These are phyloP conservation scores for Aspergillus novoparasiticus DNA, from an alignment of 2,329 filamentous ascomycete genomes.

Conservation along the genomic window DNA sequence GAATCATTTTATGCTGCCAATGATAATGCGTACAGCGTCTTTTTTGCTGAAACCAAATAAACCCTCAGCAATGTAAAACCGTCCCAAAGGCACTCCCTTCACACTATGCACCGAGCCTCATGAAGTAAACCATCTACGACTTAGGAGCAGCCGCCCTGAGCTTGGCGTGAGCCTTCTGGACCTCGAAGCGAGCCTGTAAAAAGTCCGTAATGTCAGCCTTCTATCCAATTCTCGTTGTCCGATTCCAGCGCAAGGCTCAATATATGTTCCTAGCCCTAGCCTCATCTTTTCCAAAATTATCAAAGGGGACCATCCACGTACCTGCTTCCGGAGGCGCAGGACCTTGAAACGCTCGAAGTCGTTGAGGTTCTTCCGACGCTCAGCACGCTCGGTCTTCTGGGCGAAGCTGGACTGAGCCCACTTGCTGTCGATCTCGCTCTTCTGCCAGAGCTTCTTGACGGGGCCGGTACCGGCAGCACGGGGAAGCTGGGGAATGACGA, in stretches of 20 bases:
- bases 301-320: slow-evolving; percentile 50
- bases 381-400: slow-evolving; percentile 84
- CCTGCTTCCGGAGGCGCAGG: slow-evolving; percentile 98
- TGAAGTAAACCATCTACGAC: slow-evolving; percentile 41
- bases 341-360: slow-evolving; percentile 99
- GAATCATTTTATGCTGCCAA: slow-evolving; percentile 47
- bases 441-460: slow-evolving; percentile 88
- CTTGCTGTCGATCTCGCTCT: slow-evolving; percentile 87
- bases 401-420: slow-evolving; percentile 91
- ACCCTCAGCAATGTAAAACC: slow-evolving; percentile 41
- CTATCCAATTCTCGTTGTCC: not conserved
- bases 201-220: slow-evolving; percentile 22
- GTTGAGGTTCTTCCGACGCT: slow-evolving; percentile 86
- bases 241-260: not conserved
- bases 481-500: slow-evolving; percentile 83
- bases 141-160: slow-evolving; percentile 80
- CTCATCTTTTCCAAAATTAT: not conserved
- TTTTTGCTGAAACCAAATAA: slow-evolving; percentile 39
- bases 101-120: slow-evolving; percentile 47
- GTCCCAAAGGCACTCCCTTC: slow-evolving; percentile 43
- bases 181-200: slow-evolving; percentile 79
- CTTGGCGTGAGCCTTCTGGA: slow-evolving; percentile 95
- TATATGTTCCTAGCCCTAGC: not conserved
- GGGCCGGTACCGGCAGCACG: slow-evolving; percentile 79
- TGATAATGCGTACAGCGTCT: slow-evolving; percentile 45